Percentiles rank a stretch among this genome's conserved stretches.
Evolutionary conservation across 768 basidiomycete genomes (phyloP).

Genomic region (Trametes gibbosa): DNA sequence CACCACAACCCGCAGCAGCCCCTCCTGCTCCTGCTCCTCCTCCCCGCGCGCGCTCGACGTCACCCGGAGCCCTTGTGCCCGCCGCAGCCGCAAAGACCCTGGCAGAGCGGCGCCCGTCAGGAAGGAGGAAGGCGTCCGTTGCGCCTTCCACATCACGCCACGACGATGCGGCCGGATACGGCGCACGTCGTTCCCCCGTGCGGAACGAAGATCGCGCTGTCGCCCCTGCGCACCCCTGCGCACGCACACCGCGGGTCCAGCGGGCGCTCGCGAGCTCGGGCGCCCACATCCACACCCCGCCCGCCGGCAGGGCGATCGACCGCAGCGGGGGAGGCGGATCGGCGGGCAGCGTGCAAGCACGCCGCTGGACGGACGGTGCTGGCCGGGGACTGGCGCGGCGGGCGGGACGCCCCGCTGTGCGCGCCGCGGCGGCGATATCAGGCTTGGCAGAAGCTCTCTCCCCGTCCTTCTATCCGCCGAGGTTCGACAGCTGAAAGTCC

Average conservation of each 20-base stretch:
- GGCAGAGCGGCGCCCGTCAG: no score
- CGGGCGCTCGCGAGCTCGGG: neutral
- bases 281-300: neutral
- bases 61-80: neutral
- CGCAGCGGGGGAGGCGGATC: neutral
- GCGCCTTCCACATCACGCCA: neutral
- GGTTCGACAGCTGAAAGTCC: conserved; percentile 22
- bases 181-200: conserved; percentile 4
- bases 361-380: neutral
- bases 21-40: no score
- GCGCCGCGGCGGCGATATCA: conserved; percentile 12
- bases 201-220: conserved; percentile 2
- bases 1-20: no score
- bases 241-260: neutral
- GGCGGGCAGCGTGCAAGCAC: neutral
- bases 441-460: conserved; percentile 12
- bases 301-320: neutral
- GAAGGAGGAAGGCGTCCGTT: no score
- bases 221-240: neutral
- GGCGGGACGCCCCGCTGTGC: neutral
- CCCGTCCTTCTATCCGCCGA: conserved; percentile 17
- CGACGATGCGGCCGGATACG: conserved; percentile 5
- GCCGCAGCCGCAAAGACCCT: neutral
- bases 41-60: no score
- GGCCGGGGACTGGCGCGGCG: neutral